Evolutionary conservation across 2,329 filamentous ascomycete genomes (phyloP).

Genomic region (Clonostachys byssicola): DNA sequence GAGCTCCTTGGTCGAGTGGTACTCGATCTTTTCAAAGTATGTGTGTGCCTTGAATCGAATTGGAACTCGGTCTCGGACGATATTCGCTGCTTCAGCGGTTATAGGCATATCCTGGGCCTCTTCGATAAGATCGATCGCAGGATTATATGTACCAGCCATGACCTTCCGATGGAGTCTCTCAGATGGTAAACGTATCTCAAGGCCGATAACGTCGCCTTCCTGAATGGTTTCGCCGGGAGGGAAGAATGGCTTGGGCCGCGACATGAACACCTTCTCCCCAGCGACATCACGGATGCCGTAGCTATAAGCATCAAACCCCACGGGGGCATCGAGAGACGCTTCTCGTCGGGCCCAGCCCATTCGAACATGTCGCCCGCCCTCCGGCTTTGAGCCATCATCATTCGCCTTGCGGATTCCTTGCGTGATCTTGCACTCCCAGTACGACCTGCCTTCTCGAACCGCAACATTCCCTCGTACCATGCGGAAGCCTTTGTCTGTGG

Average conservation of each 20-base stretch:
- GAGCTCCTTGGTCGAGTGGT: slow-evolving; percentile 81
- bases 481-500: slow-evolving; percentile 88
- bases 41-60: slow-evolving; percentile 91
- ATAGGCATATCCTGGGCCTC: slow-evolving; percentile 31
- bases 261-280: slow-evolving; percentile 91
- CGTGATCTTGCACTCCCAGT: slow-evolving; percentile 90
- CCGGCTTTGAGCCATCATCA: slow-evolving; percentile 34
- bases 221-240: slow-evolving; percentile 72
- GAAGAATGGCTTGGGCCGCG: slow-evolving; percentile 87
- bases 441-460: slow-evolving; percentile 83
- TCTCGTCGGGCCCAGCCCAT: slow-evolving; percentile 84
- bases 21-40: slow-evolving; percentile 91
- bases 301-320: slow-evolving; percentile 88
- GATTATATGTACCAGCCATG: slow-evolving; percentile 83
- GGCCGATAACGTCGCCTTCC: slow-evolving; percentile 89
- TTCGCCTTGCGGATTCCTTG: slow-evolving; percentile 56
- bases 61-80: slow-evolving; percentile 91
- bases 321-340: slow-evolving; percentile 76
- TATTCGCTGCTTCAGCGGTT: slow-evolving; percentile 64
- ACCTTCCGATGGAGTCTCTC: slow-evolving; percentile 84
- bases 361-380: slow-evolving; percentile 63
- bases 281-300: slow-evolving; percentile 88
- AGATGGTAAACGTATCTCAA: slow-evolving; percentile 88
- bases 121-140: slow-evolving; percentile 67
- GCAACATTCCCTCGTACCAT: slow-evolving; percentile 89